Evolutionary conservation across 2,329 filamentous ascomycete species (phyloP), one percentile per base, ranked within the genome.

Genomic region (Colletotrichum karsti): DNA sequence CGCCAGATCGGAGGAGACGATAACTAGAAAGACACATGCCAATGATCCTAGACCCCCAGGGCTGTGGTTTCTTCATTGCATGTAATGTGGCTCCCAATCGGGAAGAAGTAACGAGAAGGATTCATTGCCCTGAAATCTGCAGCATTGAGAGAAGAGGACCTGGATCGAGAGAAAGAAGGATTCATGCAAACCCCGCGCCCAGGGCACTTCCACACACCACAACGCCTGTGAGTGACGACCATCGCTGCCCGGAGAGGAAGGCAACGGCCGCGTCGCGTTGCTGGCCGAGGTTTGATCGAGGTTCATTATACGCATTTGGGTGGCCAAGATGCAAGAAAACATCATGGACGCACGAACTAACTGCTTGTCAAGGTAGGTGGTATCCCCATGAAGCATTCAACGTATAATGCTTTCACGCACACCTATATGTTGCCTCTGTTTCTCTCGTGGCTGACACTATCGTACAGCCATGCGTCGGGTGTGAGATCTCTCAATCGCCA

Each of bases 251-350:
- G 30, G 57, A 51, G n/a, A 30, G 57, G 57, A 51, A 60, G 57
- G 20, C 18, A 9, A 39, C n/a, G 8, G 3, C 57, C 22, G 44
- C 22, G 22, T 9, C 18, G 24, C n/a, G 44, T 50, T 39, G 5
- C 30, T 50, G 57, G 41, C 57, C 57, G 57, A 60, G 44, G 30
- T 51, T 28, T 50, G n/a, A 50, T 60, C 22, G 44, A 51, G 33
- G 5, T 10, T 41, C 26, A 15, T 18, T 26, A 33, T 53, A 53
- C 50, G 18, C 18, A 24, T 22, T 3, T 15, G 13, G 18, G 30
- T 24, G 30, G 50, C 28, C 50, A 35, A 53, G 28, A n/a, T 8
- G 18, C 50, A 53, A 12, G 15, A 53, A 6, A 2, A 35, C 50
- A 33, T 35, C 20, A 53, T 35, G 20, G 48, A 35, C 18, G 7